Evolutionary conservation across 2,329 filamentous ascomycete species (phyloP), one percentile per base, ranked within the genome.

Genomic region (Neurospora sp.): DNA sequence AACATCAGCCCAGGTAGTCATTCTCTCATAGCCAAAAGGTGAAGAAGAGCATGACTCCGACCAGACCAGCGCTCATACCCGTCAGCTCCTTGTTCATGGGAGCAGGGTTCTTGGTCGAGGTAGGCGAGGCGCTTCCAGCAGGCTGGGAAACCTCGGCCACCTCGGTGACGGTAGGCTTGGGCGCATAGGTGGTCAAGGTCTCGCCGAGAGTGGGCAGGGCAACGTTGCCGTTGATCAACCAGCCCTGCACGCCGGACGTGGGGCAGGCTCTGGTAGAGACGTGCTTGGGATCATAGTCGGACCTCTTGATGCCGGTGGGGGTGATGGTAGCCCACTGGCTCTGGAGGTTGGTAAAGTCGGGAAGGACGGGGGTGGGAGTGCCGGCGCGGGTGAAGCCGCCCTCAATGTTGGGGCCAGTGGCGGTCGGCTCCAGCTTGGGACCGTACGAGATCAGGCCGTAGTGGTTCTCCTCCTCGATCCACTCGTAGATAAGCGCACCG

Each of bases 401-500:
- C 71, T 84, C 81, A 67, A 90, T 80, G 70, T 83, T 78, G 15
- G 85, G 83, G n/a, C 85, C 86, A 1, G 84, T 83, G n/a, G 79
- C 82, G 7, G 83, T 82, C 9, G 84, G 79, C 28, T 84, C 84
- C 11, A 84, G 84, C n/a, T 83, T 80, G 3, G 86, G 81, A 0
- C 91, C 92, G 78, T 97, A 97, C 23, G 85, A 89, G 75, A 96
- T 86, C 42, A 97, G 84, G 46, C 93, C 93, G 79, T 96, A 97
- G 76, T 92, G 80, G 79, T 97, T 96, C 68, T 86, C 83, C 80
- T 96, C 93, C 78, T 95, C 82, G 73, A 96, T 93, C 93, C 93
- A 97, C 78, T 97, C 93, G 80, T 97, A 96, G 74, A 96, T 85
- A 73, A 97, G 93, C 68, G 91, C 85, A 69, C 93, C 93, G 68